These are phyloP conservation scores for Boeremia exigua DNA, from an alignment of 2,329 filamentous ascomycete species.

Conservation along the genomic window DNA sequence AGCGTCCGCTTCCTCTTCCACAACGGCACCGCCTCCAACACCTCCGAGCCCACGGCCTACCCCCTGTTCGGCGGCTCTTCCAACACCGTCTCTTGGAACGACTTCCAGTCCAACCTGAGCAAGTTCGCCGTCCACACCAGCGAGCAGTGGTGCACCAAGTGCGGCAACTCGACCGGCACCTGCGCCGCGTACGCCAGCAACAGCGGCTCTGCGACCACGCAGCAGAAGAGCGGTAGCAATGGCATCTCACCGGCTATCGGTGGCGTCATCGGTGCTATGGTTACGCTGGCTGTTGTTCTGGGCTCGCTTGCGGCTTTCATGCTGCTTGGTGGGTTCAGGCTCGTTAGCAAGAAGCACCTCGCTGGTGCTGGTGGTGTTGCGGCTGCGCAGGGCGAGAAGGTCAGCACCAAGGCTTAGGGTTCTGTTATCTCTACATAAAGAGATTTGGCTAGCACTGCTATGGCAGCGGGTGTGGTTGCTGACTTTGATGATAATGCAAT, in stretches of 20 bases:
- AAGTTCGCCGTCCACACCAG: constrained; percentile 71
- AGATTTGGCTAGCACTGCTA: too few species aligned
- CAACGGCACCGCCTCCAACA: constrained; percentile 62
- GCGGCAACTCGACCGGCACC: constrained; percentile 72
- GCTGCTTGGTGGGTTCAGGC: constrained; percentile 62
- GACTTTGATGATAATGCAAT: too few species aligned
- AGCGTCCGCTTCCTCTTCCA: constrained; percentile 68
- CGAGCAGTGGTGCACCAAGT: constrained; percentile 74
- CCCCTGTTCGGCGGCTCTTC: constrained; percentile 66
- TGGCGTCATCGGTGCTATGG: constrained; percentile 78
- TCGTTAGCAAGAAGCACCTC: constrained; percentile 62
- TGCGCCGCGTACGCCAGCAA: constrained; percentile 61
- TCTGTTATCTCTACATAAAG: neutral
- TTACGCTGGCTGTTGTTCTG: constrained; percentile 69
- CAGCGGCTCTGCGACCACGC: constrained; percentile 21
- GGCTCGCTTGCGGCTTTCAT: constrained; percentile 60
- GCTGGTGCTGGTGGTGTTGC: constrained; percentile 4
- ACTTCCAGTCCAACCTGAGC: constrained; percentile 69
- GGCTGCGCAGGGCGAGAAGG: neutral
- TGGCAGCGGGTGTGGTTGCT: too few species aligned
- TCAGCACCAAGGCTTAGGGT: constrained; percentile 22
- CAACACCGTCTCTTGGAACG: constrained; percentile 68
- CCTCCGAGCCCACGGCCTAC: constrained; percentile 58
- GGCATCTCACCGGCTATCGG: constrained; percentile 74
- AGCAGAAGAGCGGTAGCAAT: constrained; percentile 7